These are phyloP conservation scores for Nepenthes alata DNA, from an alignment of 179 eudicot species.

Conservation along the genomic window DNA sequence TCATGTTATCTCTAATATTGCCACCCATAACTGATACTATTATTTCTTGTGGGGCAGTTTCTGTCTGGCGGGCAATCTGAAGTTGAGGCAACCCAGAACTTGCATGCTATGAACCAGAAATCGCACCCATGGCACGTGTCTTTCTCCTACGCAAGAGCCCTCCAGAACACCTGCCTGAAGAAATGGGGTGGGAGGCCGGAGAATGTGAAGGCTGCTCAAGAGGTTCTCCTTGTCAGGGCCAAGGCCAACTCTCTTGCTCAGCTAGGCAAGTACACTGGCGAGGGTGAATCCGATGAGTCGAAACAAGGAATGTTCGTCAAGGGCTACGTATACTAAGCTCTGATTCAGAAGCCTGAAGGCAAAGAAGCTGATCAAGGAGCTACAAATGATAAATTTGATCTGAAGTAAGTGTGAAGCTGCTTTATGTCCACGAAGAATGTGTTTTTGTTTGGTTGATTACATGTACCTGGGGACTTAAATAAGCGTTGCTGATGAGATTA, in stretches of 20 bases:
- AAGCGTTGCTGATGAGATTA: background rate
- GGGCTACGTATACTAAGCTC: constrained; percentile 59
- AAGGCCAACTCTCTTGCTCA: constrained; percentile 82
- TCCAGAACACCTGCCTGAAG: constrained; percentile 87
- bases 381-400: background rate
- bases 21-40: no score
- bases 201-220: constrained; percentile 73
- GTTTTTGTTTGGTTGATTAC: background rate
- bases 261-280: constrained; percentile 85
- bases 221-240: constrained; percentile 50
- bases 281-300: constrained; percentile 80
- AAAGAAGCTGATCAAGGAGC: constrained; percentile 1
- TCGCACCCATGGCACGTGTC: constrained; percentile 92
- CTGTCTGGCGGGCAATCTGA: constrained; percentile 96
- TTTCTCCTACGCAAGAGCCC: constrained; percentile 89
- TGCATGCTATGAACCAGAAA: constrained; percentile 86
- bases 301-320: constrained; percentile 77
- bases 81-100: constrained; percentile 79
- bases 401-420: background rate
- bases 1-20: no score
- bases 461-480: background rate
- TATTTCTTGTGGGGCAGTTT: constrained; percentile 33
- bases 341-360: background rate
- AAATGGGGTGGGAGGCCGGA: constrained; percentile 84
- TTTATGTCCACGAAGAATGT: background rate